Conservation (phyloP, 768 basidiomycete genomes). For the Tephrocybe sp. region DNA sequence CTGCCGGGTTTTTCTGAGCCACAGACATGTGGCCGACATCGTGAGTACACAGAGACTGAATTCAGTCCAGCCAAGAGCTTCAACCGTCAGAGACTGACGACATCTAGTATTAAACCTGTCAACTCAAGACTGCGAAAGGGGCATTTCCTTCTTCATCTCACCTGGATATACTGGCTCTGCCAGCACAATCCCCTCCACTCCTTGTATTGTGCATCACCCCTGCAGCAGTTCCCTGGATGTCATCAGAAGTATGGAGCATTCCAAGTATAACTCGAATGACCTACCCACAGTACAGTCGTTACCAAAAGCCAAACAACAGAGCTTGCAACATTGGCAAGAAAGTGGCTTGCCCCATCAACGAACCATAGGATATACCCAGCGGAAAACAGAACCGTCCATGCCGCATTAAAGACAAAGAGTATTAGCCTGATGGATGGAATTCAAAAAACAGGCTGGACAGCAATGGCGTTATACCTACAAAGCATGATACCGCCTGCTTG, state of each 20-base stretch:
- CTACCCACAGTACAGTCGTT: constrained; percentile 68
- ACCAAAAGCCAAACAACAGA: constrained; percentile 73
- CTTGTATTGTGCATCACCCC: constrained; percentile 70
- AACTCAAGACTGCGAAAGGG: neutral
- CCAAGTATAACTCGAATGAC: constrained; percentile 22
- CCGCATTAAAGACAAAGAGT: constrained; percentile 60
- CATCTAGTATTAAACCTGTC: constrained; percentile 45
- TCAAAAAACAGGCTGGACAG: neutral
- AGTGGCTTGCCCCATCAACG: constrained; percentile 60
- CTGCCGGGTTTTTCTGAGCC: constrained; percentile 28
- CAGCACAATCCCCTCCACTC: constrained; percentile 57
- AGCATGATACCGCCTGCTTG: constrained; percentile 61
- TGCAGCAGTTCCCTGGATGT: constrained; percentile 71
- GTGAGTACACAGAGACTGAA: constrained; percentile 62
- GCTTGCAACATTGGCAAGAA: constrained; percentile 76
- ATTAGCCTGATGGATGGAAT: constrained; percentile 41
- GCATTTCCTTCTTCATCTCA: constrained; percentile 23
- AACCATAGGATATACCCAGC: constrained; percentile 73
- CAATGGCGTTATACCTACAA: constrained; percentile 42
- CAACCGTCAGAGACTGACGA: constrained; percentile 70
- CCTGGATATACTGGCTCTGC: constrained; percentile 52
- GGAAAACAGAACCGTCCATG: constrained; percentile 76
- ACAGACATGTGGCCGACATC: constrained; percentile 51
- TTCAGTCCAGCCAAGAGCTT: constrained; percentile 77
- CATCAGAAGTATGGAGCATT: too few species aligned